phyloP scores from a whole-genome alignment of 805 yeast species.

The Ogataea parapolymorpha region DNA sequence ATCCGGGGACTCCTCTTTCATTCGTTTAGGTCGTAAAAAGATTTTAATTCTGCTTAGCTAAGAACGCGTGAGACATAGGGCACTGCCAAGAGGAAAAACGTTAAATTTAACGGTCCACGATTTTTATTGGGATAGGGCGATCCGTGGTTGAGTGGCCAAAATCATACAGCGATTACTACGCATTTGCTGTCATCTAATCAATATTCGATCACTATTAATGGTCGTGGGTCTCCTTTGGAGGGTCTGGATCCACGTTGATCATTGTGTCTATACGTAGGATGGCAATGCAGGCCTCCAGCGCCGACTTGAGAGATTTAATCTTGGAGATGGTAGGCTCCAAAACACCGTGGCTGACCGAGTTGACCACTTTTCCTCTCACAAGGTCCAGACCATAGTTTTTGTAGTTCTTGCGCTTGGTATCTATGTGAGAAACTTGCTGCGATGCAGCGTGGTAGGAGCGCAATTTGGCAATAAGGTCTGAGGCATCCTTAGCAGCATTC shows the following conservation, averaged over 20 bases:
- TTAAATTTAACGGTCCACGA: no score
- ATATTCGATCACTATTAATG: conserved; percentile 40
- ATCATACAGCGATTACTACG: background rate
- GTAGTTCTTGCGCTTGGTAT: conserved; percentile 78
- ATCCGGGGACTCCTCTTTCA: conserved; percentile 3
- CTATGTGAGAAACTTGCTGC: conserved; percentile 82
- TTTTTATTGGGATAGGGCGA: background rate
- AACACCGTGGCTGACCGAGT: conserved; percentile 81
- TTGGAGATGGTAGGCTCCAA: conserved; percentile 94
- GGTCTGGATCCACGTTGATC: conserved; percentile 97
- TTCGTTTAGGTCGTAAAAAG: conserved; percentile 10
- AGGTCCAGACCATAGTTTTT: conserved; percentile 91
- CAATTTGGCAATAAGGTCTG: conserved; percentile 90
- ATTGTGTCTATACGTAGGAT: conserved; percentile 96
- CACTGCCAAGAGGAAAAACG: no score
- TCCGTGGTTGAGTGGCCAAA: background rate
- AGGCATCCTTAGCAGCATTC: conserved; percentile 96
- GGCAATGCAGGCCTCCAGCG: conserved; percentile 97
- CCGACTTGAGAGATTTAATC: conserved; percentile 88
- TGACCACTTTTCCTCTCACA: conserved; percentile 86
- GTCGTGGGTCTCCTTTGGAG: conserved; percentile 85
- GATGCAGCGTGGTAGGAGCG: conserved; percentile 96
- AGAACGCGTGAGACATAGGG: background rate
- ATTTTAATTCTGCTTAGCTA: conserved; percentile 5
- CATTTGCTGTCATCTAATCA: background rate